Evolutionary conservation across 2,329 filamentous ascomycete species (phyloP).

Genomic region (Byssochlamys sp.): DNA sequence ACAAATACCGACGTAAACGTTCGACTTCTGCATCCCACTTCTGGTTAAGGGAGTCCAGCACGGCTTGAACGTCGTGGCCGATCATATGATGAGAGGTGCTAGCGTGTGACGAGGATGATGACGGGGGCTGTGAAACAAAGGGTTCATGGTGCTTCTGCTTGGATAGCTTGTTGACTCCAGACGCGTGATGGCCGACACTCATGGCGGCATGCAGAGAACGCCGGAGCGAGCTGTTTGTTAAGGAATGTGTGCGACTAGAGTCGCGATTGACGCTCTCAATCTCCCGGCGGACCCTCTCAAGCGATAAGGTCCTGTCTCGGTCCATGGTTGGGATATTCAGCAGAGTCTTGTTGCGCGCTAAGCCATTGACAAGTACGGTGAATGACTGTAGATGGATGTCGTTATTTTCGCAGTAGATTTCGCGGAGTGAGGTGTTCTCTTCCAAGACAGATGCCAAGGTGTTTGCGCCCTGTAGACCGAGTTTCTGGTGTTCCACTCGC

Average conservation of each 20-base stretch:
- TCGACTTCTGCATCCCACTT: constrained; percentile 38
- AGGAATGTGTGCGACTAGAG: constrained; percentile 16
- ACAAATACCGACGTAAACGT: constrained; percentile 35
- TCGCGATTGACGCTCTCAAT: constrained; percentile 44
- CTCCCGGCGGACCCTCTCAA: constrained; percentile 50
- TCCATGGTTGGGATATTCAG: constrained; percentile 55
- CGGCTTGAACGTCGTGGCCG: constrained; percentile 32
- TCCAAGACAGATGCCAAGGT: constrained; percentile 60
- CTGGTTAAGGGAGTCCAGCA: constrained; percentile 32
- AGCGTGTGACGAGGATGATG: constrained; percentile 8
- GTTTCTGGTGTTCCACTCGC: constrained; percentile 58
- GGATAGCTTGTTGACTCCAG: constrained; percentile 21
- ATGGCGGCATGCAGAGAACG: constrained; percentile 36
- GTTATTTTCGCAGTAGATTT: constrained; percentile 63
- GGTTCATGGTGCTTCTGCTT: constrained; percentile 18
- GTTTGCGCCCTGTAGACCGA: constrained; percentile 60
- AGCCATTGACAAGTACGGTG: constrained; percentile 57
- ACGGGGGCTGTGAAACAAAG: constrained; percentile 2
- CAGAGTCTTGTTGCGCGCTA: constrained; percentile 56
- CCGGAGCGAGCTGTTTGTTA: constrained; percentile 31
- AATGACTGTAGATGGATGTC: constrained; percentile 62
- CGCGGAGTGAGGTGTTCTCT: constrained; percentile 51
- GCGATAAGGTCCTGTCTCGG: constrained; percentile 50
- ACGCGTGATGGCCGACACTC: constrained; percentile 19
- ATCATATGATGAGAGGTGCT: constrained; percentile 17